Conservation (phyloP, 257 asterid species). For the Pogostemon cablin region DNA sequence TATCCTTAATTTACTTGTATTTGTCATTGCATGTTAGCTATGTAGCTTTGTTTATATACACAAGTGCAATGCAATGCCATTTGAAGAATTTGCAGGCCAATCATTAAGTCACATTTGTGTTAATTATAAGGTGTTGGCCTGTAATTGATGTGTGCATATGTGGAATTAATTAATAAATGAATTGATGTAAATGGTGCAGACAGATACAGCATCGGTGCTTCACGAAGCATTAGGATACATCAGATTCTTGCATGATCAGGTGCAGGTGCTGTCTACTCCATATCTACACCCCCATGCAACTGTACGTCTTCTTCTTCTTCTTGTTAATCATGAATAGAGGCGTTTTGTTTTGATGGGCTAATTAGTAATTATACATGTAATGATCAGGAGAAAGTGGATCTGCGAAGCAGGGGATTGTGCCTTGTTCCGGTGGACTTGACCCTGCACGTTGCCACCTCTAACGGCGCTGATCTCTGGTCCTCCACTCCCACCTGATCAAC, state of each 20-base stretch:
- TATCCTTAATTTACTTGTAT: background rate
- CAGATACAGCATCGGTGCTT: constrained; percentile 92
- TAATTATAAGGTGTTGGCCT: too few relatives aligned
- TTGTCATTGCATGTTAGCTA: background rate
- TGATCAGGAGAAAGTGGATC: constrained; percentile 35
- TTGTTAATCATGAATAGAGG: background rate
- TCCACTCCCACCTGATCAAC: constrained; percentile 48
- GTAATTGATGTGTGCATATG: background rate
- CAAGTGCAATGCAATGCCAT: background rate
- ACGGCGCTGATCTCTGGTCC: constrained; percentile 92
- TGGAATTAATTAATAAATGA: background rate
- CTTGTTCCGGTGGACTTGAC: constrained; percentile 72
- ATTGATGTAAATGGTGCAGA: constrained; percentile 46
- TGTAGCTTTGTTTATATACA: background rate
- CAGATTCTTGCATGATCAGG: constrained; percentile 85
- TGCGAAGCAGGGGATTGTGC: constrained; percentile 80
- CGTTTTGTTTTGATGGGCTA: too few relatives aligned
- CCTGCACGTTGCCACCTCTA: constrained; percentile 57
- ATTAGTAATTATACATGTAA: too few relatives aligned
- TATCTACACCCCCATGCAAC: constrained; percentile 46
- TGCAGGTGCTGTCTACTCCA: constrained; percentile 86
- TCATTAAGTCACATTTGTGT: too few relatives aligned
- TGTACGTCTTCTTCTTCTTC: constrained; percentile 31
- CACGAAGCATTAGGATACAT: constrained; percentile 90
- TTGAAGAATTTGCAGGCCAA: too few relatives aligned